Percentiles rank a stretch among this genome's conserved stretches.
Conservation (phyloP, 2,329 filamentous ascomycete genomes). For the Cladosporium sp. region DNA sequence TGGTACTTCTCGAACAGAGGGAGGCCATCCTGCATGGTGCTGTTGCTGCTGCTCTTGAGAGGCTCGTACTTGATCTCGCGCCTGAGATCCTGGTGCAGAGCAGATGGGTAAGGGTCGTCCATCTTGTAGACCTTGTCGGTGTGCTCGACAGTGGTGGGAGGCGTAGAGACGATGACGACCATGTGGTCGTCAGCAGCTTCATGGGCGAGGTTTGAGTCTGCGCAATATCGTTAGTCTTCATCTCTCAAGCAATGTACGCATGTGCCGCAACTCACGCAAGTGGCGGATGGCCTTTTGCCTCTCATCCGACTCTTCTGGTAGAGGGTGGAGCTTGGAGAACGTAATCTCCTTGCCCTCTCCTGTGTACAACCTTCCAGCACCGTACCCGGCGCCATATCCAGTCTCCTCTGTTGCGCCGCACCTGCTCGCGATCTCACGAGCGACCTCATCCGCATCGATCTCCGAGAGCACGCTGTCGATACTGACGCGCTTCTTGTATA, state of each 20-base stretch:
- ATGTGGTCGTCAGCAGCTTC: constrained; percentile 11
- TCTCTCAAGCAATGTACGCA: background rate
- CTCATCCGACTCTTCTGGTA: background rate
- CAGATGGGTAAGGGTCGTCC: constrained; percentile 61
- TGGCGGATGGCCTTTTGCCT: background rate
- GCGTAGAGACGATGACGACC: constrained; percentile 20
- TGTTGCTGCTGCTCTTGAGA: constrained; percentile 25
- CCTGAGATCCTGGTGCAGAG: constrained; percentile 73
- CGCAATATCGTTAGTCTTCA: background rate
- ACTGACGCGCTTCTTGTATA: constrained; percentile 34
- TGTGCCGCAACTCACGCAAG: background rate
- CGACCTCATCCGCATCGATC: constrained; percentile 47
- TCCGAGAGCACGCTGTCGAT: constrained; percentile 56
- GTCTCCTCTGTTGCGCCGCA: constrained; percentile 38
- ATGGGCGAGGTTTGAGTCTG: background rate
- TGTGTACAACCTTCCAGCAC: background rate
- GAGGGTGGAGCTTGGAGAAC: background rate
- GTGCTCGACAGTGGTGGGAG: background rate
- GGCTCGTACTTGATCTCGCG: constrained; percentile 52
- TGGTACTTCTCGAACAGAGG: constrained; percentile 89
- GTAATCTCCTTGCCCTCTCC: background rate
- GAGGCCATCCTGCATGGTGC: constrained; percentile 38
- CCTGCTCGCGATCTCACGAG: constrained; percentile 44
- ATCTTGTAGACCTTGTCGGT: constrained; percentile 60
- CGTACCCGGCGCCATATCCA: background rate